phyloP scores from a whole-genome alignment of 805 yeast genomes.

The Yarrowia sp. region DNA sequence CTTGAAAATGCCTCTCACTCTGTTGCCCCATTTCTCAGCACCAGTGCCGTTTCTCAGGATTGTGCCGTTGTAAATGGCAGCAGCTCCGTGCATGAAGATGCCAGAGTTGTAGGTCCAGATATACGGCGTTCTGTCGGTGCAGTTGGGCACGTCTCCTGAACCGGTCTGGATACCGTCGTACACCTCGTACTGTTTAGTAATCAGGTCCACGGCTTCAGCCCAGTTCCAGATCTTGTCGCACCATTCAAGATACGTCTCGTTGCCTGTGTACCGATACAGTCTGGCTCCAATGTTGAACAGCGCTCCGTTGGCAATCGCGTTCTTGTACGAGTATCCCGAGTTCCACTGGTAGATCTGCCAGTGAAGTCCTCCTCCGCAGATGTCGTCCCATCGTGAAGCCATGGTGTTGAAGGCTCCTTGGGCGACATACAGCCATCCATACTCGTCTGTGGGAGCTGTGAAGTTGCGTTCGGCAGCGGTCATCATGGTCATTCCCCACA shows the following conservation, averaged over 20 bases:
- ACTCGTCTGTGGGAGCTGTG: conserved; percentile 68
- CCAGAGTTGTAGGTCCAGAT: conserved; percentile 84
- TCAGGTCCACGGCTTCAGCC: conserved; percentile 62
- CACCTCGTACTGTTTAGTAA: conserved; percentile 56
- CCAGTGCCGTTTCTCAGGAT: conserved; percentile 48
- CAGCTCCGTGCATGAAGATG: conserved; percentile 69
- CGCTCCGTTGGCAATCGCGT: conserved; percentile 89
- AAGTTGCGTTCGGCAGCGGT: conserved; percentile 91
- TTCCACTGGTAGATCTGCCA: conserved; percentile 98
- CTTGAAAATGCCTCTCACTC: conserved; percentile 58
- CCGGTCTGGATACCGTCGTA: conserved; percentile 50
- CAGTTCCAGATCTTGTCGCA: conserved; percentile 81
- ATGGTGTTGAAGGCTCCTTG: conserved; percentile 92
- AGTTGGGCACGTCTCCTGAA: conserved; percentile 50
- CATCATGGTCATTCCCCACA: conserved; percentile 95
- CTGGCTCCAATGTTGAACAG: conserved; percentile 87
- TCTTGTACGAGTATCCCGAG: conserved; percentile 91
- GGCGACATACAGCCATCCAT: conserved; percentile 84
- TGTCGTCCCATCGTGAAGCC: conserved; percentile 84
- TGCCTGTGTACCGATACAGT: conserved; percentile 80
- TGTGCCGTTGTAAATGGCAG: conserved; percentile 62
- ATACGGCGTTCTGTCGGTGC: conserved; percentile 58
- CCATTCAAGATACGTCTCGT: conserved; percentile 75
- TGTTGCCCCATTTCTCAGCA: conserved; percentile 68
- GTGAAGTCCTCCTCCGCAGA: conserved; percentile 88